phyloP scores from a whole-genome alignment of 2,329 filamentous ascomycete species.

The Plectosphaerella plurivora region DNA sequence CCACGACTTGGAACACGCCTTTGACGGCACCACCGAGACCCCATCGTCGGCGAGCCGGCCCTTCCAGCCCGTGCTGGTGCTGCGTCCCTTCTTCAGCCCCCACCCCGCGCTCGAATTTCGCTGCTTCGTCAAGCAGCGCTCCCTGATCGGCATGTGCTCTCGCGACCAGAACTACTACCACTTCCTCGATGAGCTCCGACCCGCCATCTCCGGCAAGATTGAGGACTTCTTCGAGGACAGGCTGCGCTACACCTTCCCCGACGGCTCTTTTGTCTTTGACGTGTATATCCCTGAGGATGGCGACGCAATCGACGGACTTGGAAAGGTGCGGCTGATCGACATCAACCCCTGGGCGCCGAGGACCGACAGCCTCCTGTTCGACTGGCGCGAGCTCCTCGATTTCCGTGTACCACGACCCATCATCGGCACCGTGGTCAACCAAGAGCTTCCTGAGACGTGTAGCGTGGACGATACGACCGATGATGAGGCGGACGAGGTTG shows the following conservation, averaged over 20 bases:
- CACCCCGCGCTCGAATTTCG: conserved; percentile 92
- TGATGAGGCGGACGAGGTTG: conserved; percentile 39
- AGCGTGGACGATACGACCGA: conserved; percentile 29
- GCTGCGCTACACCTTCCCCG: conserved; percentile 74
- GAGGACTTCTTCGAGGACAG: conserved; percentile 72
- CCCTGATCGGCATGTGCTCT: conserved; percentile 79
- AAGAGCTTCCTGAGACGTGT: conserved; percentile 25
- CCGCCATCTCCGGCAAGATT: conserved; percentile 64
- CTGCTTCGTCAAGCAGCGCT: conserved; percentile 83
- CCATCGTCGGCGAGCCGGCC: conserved; percentile 28
- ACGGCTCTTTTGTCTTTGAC: conserved; percentile 83
- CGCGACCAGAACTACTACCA: conserved; percentile 87
- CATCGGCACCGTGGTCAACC: conserved; percentile 39
- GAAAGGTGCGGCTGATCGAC: conserved; percentile 80
- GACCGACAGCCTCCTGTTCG: conserved; percentile 86
- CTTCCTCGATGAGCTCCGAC: conserved; percentile 64
- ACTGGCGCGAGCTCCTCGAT: conserved; percentile 80
- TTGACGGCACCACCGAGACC: conserved; percentile 69
- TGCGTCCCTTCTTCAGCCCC: conserved; percentile 82
- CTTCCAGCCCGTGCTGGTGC: conserved; percentile 74
- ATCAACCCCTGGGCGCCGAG: conserved; percentile 91
- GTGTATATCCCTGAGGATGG: conserved; percentile 77
- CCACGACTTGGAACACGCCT: conserved; percentile 90
- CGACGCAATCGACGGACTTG: conserved; percentile 53
- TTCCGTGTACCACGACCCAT: conserved; percentile 59